Conservation (phyloP, 148 eudicot species). For the Chenopodium formosanum region DNA sequence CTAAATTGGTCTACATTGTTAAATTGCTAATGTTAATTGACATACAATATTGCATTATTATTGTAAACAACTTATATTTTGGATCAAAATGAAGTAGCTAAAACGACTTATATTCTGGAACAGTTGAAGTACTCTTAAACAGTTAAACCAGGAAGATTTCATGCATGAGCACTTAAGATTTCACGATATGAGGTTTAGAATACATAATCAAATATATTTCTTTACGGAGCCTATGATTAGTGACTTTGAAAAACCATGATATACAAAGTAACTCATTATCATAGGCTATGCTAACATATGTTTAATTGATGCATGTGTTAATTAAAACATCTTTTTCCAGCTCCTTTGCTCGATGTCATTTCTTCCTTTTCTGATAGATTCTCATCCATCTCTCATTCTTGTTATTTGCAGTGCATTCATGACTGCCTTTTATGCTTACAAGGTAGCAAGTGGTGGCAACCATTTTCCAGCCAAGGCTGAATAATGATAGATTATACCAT, state of each 20-base stretch:
- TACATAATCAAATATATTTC: background rate
- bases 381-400: slow-evolving; percentile 19
- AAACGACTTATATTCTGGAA: too few relatives aligned
- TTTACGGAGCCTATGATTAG: background rate
- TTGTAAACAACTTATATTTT: too few relatives aligned
- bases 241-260: background rate
- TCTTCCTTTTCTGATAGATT: slow-evolving; percentile 1
- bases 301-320: background rate
- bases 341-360: background rate
- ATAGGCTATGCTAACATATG: too few relatives aligned
- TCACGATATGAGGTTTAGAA: background rate
- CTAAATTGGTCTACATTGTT: background rate
- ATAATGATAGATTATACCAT: slow-evolving; percentile 26
- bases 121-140: background rate
- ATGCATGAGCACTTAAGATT: background rate
- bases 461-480: slow-evolving; percentile 69
- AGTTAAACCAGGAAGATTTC: background rate
- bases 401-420: slow-evolving; percentile 69
- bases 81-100: background rate
- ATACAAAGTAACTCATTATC: background rate
- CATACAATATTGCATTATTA: background rate
- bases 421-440: slow-evolving; percentile 83
- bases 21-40: background rate
- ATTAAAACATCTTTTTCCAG: background rate
- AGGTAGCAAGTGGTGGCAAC: slow-evolving; percentile 85